Conservation (phyloP, 495 filamentous ascomycete genomes). For the Lasiosphaeria miniovina region DNA sequence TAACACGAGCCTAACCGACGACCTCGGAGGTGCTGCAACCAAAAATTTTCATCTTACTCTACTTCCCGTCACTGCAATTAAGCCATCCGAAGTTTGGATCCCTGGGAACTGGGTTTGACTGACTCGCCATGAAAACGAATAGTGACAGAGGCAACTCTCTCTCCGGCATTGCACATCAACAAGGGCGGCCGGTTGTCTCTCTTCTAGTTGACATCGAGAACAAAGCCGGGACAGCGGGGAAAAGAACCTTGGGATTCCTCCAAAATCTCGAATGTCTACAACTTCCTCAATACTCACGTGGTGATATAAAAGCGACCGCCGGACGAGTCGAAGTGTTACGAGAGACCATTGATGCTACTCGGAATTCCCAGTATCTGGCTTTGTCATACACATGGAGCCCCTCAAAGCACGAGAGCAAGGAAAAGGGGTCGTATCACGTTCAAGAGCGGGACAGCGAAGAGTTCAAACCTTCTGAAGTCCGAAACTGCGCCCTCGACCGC, state of each 20-base stretch:
- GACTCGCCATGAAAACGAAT: neutral
- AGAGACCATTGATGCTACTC: neutral
- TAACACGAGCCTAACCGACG: neutral
- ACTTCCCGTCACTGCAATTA: neutral
- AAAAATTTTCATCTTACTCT: neutral
- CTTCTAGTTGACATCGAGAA: constrained; percentile 7
- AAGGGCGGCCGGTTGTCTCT: constrained; percentile 7
- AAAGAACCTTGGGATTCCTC: neutral
- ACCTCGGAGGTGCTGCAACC: neutral
- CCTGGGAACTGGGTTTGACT: neutral
- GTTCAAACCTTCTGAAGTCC: neutral
- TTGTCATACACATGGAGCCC: neutral
- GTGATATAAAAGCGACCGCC: neutral
- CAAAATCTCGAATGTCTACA: neutral
- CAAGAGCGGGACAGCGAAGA: neutral
- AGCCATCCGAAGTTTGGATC: neutral
- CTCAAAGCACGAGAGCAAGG: neutral
- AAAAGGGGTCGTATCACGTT: neutral
- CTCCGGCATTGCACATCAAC: constrained; percentile 4
- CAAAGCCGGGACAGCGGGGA: neutral
- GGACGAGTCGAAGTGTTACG: neutral
- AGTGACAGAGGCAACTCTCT: neutral
- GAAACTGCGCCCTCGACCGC: neutral
- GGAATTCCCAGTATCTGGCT: neutral
- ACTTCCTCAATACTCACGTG: neutral